Evolutionary conservation across 352 stramenopile species (phyloP), one percentile per base, ranked within the genome.

Genomic region (Plasmopara viticola): DNA sequence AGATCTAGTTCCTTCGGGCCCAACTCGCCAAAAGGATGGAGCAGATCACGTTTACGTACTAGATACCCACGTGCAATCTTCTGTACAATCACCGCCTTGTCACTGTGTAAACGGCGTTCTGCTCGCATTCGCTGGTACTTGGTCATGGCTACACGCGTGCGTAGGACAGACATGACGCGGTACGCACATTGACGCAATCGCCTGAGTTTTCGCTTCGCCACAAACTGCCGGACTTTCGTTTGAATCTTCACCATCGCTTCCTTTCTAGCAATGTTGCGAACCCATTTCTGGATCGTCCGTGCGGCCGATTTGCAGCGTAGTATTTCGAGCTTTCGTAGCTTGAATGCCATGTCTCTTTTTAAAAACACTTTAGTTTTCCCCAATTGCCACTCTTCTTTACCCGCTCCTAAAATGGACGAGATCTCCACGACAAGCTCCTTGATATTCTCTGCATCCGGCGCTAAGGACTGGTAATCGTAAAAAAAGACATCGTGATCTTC

Each of bases 401-500:
- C 82, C 5, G 84, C 84, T 14, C 85, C 85, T 31, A 95, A 59
- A 51, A 92, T 93, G 0, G 75, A 76, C 30, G 85, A 95, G 39
- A 95, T 92, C 48, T 87, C 69, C 47, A 89, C 70, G 0, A 94
- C 73, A 1, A 95, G 71, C 46, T 94, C 84, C 28, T 76, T 70
- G 46, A 95, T 87, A 41, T 83, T 90, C 46, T 95, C 82, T 0
- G 84, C 81, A 10, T 88, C 68, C n/a, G 85, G 85, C 2, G 80
- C 79, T 14, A 95, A 59, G n/a, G 77, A 78, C 46, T 94, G 81
- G 44, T 92, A 94, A 56, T 95, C 84, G 52, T 95, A 94, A 55
- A 95, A 95, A 56, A 95, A 95, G 25, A 93, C 84, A 46, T 95
- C 85, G 58, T 95, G 85, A 37, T 95, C 85, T 48, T 95, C 85